Conservation (phyloP, 257 asterid genomes). For the Petrea volubilis region DNA sequence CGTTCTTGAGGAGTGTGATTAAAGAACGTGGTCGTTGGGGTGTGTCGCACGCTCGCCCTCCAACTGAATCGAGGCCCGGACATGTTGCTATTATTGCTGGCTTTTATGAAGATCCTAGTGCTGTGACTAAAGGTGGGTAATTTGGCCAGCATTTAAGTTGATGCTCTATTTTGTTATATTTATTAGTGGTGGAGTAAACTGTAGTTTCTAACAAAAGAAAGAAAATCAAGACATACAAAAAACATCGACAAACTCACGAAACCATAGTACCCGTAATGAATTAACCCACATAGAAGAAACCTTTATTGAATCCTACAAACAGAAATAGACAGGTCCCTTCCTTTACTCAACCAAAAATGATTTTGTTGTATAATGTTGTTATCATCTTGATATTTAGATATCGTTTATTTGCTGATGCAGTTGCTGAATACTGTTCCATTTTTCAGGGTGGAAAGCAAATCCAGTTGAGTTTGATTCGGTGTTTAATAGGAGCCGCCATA, state of each 20-base stretch:
- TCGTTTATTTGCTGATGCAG: conserved; percentile 15
- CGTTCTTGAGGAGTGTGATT: conserved; percentile 87
- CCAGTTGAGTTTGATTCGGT: conserved; percentile 99
- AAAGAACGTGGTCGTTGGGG: conserved; percentile 97
- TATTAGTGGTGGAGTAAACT: conserved; percentile 6
- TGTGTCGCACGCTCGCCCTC: conserved; percentile 98
- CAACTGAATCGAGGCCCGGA: conserved; percentile 97
- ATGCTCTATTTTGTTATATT: conserved; percentile 4
- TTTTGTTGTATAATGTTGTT: neutral
- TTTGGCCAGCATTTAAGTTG: conserved; percentile 13
- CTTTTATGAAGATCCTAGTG: conserved; percentile 98
- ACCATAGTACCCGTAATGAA: neutral
- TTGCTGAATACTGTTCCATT: conserved; percentile 21
- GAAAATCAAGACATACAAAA: neutral
- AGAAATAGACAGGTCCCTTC: neutral
- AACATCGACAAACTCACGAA: neutral
- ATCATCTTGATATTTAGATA: neutral
- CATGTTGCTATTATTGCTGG: conserved; percentile 99
- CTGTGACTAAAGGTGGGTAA: conserved; percentile 87
- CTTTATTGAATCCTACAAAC: neutral
- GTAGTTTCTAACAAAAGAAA: neutral
- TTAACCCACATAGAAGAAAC: neutral
- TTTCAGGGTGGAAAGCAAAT: conserved; percentile 93
- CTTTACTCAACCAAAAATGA: neutral
- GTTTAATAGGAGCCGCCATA: conserved; percentile 88